Conservation (phyloP, 257 asterid species). For the Leonotis leonurus region DNA sequence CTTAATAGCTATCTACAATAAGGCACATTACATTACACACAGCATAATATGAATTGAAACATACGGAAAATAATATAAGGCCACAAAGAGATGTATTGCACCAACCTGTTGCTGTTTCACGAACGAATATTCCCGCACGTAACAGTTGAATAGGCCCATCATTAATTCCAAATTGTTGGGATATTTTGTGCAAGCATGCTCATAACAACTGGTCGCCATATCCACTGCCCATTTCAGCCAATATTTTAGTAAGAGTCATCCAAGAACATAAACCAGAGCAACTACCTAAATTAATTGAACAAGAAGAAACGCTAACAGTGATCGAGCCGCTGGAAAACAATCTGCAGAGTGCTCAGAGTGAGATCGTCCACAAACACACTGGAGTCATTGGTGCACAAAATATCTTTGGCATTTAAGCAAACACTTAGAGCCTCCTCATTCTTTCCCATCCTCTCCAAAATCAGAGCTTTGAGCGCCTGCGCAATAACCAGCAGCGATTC, state of each 20-base stretch:
- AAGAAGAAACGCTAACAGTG: constrained; percentile 47
- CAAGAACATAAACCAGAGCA: neutral
- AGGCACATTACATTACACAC: neutral
- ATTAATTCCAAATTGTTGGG: constrained; percentile 76
- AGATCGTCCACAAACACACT: constrained; percentile 68
- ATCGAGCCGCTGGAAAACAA: constrained; percentile 89
- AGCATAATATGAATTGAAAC: neutral
- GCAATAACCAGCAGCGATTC: constrained; percentile 6
- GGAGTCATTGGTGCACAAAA: constrained; percentile 48
- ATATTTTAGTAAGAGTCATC: neutral
- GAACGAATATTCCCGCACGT: constrained; percentile 84
- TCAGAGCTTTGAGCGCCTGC: constrained; percentile 86
- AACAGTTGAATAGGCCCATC: constrained; percentile 93
- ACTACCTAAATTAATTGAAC: neutral
- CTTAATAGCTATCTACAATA: constrained; percentile 75
- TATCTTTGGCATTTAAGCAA: constrained; percentile 73
- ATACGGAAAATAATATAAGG: neutral
- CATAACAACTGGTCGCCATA: constrained; percentile 91
- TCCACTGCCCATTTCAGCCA: constrained; percentile 54
- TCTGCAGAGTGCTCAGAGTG: constrained; percentile 89
- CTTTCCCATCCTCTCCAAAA: constrained; percentile 83
- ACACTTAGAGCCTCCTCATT: constrained; percentile 72
- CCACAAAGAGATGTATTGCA: neutral
- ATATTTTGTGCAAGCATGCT: constrained; percentile 71
- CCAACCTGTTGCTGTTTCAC: constrained; percentile 99